A percentile compares a stretch with the other conserved stretches of the same genome.
Evolutionary conservation across 2,329 filamentous ascomycete species (phyloP).

Genomic region (Colletotrichum sublineola): DNA sequence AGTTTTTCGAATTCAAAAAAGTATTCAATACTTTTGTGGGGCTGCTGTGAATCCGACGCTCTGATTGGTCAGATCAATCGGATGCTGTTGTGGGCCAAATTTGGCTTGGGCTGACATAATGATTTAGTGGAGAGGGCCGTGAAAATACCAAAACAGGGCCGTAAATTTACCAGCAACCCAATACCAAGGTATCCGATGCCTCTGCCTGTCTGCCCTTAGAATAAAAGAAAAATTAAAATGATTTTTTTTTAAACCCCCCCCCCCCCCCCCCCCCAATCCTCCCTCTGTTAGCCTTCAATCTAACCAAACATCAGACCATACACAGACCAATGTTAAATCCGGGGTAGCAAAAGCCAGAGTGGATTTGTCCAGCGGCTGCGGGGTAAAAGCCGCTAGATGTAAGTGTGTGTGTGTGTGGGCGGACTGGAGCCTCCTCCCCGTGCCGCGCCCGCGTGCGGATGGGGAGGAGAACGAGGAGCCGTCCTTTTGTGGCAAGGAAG

Average conservation of each 20-base stretch:
- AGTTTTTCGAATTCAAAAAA: too few species aligned
- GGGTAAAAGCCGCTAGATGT: constrained; percentile 29
- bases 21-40: too few species aligned
- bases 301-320: neutral
- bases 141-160: too few species aligned
- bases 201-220: neutral
- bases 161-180: too few species aligned
- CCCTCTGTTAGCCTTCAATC: neutral
- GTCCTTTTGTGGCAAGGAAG: constrained; percentile 13
- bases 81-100: too few species aligned
- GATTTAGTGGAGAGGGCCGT: too few species aligned
- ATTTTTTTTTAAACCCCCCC: too few species aligned
- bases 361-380: constrained; percentile 35
- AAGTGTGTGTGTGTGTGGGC: constrained; percentile 11
- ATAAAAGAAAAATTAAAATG: neutral
- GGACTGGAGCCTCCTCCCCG: constrained; percentile 15
- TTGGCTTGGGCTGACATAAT: too few species aligned
- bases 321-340: constrained; percentile 29
- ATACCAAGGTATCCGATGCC: neutral
- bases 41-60: too few species aligned
- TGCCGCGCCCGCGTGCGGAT: constrained; percentile 1
- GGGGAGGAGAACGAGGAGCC: constrained; percentile 21
- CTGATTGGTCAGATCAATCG: too few species aligned
- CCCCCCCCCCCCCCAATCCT: too few species aligned
- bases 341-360: constrained; percentile 28